Conservation (phyloP, 2,329 filamentous ascomycete species). For the Colletotrichum sp. region DNA sequence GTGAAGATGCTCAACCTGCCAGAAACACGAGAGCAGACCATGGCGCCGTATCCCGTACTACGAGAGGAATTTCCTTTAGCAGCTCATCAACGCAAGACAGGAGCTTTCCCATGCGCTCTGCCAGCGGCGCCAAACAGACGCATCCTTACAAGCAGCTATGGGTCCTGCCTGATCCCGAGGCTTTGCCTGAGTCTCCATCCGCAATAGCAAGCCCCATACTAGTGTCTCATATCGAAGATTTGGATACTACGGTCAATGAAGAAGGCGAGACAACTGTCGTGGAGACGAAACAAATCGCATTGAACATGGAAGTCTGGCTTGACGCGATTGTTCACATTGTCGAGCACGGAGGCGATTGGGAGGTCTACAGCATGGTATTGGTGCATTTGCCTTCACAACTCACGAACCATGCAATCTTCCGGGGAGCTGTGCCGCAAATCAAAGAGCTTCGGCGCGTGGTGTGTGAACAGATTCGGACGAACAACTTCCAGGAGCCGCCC, state of each 20-base stretch:
- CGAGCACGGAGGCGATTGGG: conserved; percentile 78
- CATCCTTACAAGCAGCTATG: conserved; percentile 58
- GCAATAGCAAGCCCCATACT: conserved; percentile 56
- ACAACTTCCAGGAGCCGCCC: conserved; percentile 83
- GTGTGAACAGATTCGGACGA: conserved; percentile 82
- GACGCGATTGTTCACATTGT: conserved; percentile 78
- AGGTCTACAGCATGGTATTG: conserved; percentile 89
- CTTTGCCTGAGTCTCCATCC: conserved; percentile 55
- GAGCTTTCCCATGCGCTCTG: conserved; percentile 43
- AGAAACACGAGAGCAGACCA: conserved; percentile 52
- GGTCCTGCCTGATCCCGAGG: conserved; percentile 62
- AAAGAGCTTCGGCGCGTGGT: conserved; percentile 76
- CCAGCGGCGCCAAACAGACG: conserved; percentile 41
- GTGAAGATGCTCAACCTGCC: conserved; percentile 53
- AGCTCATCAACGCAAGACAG: conserved; percentile 52
- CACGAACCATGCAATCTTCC: conserved; percentile 87
- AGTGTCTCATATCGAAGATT: conserved; percentile 42
- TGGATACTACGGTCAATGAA: conserved; percentile 15
- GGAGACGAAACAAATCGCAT: conserved; percentile 41
- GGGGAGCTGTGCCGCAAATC: conserved; percentile 74
- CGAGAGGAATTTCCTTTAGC: conserved; percentile 58
- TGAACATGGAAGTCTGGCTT: conserved; percentile 75
- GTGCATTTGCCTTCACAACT: conserved; percentile 87
- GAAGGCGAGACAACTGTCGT: conserved; percentile 5
- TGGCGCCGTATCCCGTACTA: conserved; percentile 43